Evolutionary conservation across 2,329 filamentous ascomycete species (phyloP), one percentile per base, ranked within the genome.

Genomic region (Zasmidium angulare): DNA sequence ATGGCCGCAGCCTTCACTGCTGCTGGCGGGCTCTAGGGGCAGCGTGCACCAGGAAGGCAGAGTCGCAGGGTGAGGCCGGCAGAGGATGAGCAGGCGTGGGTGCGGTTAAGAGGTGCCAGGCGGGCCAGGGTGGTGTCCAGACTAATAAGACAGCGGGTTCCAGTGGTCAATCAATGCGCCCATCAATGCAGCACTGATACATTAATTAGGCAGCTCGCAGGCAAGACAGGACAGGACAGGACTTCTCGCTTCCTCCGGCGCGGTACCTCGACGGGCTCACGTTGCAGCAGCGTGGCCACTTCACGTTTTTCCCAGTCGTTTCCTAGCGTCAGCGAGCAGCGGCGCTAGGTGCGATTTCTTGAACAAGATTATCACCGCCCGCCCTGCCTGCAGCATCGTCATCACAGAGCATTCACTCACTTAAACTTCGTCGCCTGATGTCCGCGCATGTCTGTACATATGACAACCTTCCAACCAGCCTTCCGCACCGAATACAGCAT

Each of bases 221-320:
- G 36, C 36, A 43, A 43, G 36, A 52, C 50, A 52, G 22, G 22
- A 31, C 49, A 29, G 3, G 49, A 52, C 36, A 43, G n/a, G 36
- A 43, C 36, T 17, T 19, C 36, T 14, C 11, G 11, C 36, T 43
- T 43, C 11, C 36, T 43, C 11, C 36, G 11, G 36, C n/a, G 36
- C 36, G 36, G 36, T 43, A 17, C 36, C 36, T 43, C 36, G 11
- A 14, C 36, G 36, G 36, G 36, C 26, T 29, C 50, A 52, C 50
- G 50, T 52, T 52, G 26, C 26, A 52, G 50, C 50, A 52, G 50
- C 50, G 50, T 52, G 50, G 50, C 23, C 17, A 20, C n/a, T 23
- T 23, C 3, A 49, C 46, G 46, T 29, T 29, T 29, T 29, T 29
- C 26, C 26, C 26, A 29, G 26, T 29, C 26, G 26, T 29, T n/a